phyloP scores from a whole-genome alignment of 805 yeast genomes.

The Maudiozyma serrabonitensis region DNA sequence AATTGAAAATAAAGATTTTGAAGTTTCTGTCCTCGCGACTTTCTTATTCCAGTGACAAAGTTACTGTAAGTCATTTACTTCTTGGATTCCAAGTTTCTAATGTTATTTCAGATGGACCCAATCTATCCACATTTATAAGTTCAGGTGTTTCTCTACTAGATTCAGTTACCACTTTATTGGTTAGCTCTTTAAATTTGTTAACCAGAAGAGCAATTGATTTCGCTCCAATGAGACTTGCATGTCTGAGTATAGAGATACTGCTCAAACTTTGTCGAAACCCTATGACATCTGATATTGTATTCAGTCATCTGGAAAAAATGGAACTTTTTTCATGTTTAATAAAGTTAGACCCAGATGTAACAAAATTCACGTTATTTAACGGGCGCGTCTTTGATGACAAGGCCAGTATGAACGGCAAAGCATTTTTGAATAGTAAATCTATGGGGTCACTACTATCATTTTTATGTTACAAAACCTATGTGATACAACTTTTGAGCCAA shows the following conservation, averaged over 20 bases:
- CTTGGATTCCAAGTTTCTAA: slow-evolving; percentile 59
- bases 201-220: slow-evolving; percentile 36
- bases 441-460: slow-evolving; percentile 52
- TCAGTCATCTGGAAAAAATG: slow-evolving; percentile 43
- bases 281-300: slow-evolving; percentile 40
- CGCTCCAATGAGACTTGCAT: slow-evolving; percentile 49
- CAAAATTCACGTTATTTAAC: slow-evolving; percentile 46
- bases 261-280: slow-evolving; percentile 51
- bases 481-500: slow-evolving; percentile 57
- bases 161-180: slow-evolving; percentile 42
- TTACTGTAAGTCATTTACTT: slow-evolving; percentile 61
- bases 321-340: slow-evolving; percentile 45
- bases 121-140: slow-evolving; percentile 40
- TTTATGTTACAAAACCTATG: slow-evolving; percentile 47
- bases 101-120: slow-evolving; percentile 41
- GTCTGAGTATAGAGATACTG: slow-evolving; percentile 51
- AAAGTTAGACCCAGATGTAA: slow-evolving; percentile 44
- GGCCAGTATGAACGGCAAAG: slow-evolving; percentile 30
- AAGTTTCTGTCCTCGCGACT: slow-evolving; percentile 47
- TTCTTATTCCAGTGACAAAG: slow-evolving; percentile 31
- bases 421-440: slow-evolving; percentile 23
- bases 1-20: slow-evolving; percentile 48
- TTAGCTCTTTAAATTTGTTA: slow-evolving; percentile 37
- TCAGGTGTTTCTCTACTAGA: slow-evolving; percentile 48
- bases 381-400: slow-evolving; percentile 31